These are phyloP conservation scores for Acanthamoeba divionensis DNA, from an alignment of 208 protist species.

Conservation along the genomic window DNA sequence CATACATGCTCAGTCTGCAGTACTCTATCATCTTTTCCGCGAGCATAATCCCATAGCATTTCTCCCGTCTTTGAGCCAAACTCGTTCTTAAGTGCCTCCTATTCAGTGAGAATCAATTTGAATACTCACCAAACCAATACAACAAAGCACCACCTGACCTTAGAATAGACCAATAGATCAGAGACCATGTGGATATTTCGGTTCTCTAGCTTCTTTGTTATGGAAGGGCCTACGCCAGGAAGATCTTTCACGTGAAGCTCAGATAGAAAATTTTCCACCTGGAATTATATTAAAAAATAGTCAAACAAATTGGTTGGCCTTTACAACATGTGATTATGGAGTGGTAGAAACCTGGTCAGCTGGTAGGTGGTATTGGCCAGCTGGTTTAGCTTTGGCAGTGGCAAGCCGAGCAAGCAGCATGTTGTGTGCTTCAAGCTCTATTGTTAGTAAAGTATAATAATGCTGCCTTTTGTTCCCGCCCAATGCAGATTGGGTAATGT, in stretches of 20 bases:
- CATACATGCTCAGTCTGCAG: neutral
- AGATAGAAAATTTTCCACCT: constrained; percentile 6
- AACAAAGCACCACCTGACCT: neutral
- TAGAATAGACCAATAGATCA: neutral
- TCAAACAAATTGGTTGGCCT: neutral
- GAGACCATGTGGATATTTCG: neutral
- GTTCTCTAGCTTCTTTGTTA: neutral
- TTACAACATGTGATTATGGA: neutral
- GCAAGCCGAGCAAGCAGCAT: neutral
- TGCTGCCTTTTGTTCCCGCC: neutral
- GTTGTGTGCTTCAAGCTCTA: constrained; percentile 38
- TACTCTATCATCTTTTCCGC: neutral
- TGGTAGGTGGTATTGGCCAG: neutral
- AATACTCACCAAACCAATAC: neutral
- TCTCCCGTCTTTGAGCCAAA: constrained; percentile 8
- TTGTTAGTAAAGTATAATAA: neutral
- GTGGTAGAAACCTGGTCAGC: neutral
- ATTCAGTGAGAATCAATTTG: neutral
- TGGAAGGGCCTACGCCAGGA: constrained; percentile 3
- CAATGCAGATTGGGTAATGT: neutral
- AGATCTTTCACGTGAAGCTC: neutral
- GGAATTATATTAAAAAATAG: neutral
- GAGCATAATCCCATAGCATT: constrained; percentile 41
- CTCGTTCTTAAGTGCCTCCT: constrained; percentile 24
- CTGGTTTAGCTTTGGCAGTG: constrained; percentile 16